Conservation (phyloP, 2,329 filamentous ascomycete genomes). For the Claviceps pusilla region DNA sequence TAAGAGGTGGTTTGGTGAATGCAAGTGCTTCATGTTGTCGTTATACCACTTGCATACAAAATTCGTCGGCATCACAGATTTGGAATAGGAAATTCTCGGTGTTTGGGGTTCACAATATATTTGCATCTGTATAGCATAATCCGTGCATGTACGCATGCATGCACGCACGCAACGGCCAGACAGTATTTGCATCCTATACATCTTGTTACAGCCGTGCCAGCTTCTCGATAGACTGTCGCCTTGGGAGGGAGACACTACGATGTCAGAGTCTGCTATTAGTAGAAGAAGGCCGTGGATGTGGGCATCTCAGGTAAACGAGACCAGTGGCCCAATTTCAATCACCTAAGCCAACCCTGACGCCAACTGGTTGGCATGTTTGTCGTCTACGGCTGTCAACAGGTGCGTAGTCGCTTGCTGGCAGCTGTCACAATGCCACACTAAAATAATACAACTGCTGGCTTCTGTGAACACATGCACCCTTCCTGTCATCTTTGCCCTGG, state of each 20-base stretch:
- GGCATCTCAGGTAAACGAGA: not conserved
- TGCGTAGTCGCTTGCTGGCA: not conserved
- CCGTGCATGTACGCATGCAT: not conserved
- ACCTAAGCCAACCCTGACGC: not conserved
- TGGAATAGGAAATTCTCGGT: not conserved
- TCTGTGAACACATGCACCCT: not conserved
- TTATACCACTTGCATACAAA: not conserved
- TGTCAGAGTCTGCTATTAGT: not conserved
- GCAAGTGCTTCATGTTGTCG: not conserved
- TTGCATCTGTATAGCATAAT: not conserved
- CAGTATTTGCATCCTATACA: not conserved
- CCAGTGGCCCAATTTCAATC: not conserved
- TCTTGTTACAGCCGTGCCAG: not conserved
- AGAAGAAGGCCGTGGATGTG: not conserved
- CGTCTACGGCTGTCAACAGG: not conserved
- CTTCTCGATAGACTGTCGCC: not conserved
- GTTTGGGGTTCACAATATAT: not conserved
- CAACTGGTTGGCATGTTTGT: not conserved
- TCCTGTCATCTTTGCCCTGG: not conserved
- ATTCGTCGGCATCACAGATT: not conserved
- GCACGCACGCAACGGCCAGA: not conserved
- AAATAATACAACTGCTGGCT: not conserved
- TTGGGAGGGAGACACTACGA: not conserved
- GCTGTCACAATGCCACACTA: not conserved
- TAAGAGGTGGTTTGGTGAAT: not conserved